Evolutionary conservation across 495 filamentous ascomycete species (phyloP).

Genomic region (Tuber calosporum): DNA sequence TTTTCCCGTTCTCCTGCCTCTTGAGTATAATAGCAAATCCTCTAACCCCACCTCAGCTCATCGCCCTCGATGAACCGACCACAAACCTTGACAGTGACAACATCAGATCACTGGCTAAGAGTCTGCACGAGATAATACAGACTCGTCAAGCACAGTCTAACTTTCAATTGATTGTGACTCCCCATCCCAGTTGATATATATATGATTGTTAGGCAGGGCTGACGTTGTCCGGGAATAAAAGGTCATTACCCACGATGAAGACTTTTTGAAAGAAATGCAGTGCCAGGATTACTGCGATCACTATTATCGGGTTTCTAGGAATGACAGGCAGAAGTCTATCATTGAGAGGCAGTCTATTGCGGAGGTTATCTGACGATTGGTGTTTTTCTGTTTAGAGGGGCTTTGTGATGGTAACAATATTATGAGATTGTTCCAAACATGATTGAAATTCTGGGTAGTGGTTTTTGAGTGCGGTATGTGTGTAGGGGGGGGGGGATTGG

Average conservation of each 20-base stretch:
- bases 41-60: conserved; percentile 48
- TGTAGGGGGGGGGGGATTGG: neutral
- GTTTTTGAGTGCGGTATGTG: neutral
- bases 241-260: conserved; percentile 97
- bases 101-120: conserved; percentile 76
- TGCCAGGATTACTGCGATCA: conserved; percentile 88
- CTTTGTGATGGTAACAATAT: neutral
- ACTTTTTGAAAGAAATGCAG: conserved; percentile 88
- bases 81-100: conserved; percentile 96
- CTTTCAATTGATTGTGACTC: conserved; percentile 71
- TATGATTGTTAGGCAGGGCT: neutral
- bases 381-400: neutral
- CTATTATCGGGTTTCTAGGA: conserved; percentile 77
- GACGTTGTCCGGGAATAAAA: conserved; percentile 2
- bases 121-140: conserved; percentile 80
- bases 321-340: conserved; percentile 77
- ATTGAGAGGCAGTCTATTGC: conserved; percentile 59
- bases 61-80: conserved; percentile 95
- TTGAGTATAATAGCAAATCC: neutral
- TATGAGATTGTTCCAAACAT: neutral
- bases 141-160: conserved; percentile 77
- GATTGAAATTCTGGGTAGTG: neutral
- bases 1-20: neutral
- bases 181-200: neutral
- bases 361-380: conserved; percentile 46